Evolutionary conservation across 495 filamentous ascomycete genomes (phyloP).

Genomic region (Penicillium longicatenatum): DNA sequence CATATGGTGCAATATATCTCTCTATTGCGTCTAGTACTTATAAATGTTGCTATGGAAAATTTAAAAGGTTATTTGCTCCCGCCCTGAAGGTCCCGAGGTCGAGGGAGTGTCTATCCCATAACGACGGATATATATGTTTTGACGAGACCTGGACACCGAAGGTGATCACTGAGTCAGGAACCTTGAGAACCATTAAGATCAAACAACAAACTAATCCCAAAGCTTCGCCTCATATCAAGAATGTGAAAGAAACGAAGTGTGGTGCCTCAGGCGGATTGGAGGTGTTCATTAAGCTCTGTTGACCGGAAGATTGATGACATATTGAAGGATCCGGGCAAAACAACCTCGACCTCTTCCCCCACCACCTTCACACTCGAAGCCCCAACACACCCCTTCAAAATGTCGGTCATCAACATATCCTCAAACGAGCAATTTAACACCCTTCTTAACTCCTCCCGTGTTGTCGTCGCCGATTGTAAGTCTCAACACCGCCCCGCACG

Average conservation of each 20-base stretch:
- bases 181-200: not conserved
- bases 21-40: too few species aligned
- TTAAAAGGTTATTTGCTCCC: too few species aligned
- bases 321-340: constrained; percentile 27
- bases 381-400: constrained; percentile 16
- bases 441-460: constrained; percentile 64
- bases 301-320: constrained; percentile 27
- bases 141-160: too few species aligned
- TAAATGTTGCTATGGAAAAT: too few species aligned
- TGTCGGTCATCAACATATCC: constrained; percentile 65
- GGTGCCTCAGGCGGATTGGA: not conserved
- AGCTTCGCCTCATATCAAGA: not conserved
- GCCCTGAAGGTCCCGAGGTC: too few species aligned
- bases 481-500: constrained; percentile 19
- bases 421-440: constrained; percentile 70
- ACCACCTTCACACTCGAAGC: constrained; percentile 9
- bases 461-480: constrained; percentile 89
- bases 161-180: too few species aligned
- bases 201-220: not conserved
- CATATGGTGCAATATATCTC: too few species aligned
- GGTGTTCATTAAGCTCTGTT: constrained; percentile 2
- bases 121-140: not conserved
- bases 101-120: too few species aligned
- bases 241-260: not conserved
- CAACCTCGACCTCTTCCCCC: constrained; percentile 22